A percentile compares a stretch with the other conserved stretches of the same genome.
Conservation (phyloP, 495 filamentous ascomycete species). For the Beverwykella pulmonaria region DNA sequence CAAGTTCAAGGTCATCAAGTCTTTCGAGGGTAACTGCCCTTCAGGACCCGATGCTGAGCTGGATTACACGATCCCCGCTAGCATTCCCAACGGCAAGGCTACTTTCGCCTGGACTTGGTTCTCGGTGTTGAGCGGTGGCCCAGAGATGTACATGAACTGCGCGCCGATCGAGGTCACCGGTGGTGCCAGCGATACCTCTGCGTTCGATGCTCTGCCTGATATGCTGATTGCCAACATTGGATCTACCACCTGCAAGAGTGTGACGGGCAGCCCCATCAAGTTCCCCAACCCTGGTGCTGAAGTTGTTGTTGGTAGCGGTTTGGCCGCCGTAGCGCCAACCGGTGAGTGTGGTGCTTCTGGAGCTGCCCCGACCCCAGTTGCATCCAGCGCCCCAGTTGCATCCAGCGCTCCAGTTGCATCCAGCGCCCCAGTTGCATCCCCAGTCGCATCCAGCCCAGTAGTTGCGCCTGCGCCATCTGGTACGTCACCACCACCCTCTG, state of each 20-base stretch:
- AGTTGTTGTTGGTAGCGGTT: constrained; percentile 6
- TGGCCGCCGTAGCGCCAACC: constrained; percentile 10
- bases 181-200: constrained; percentile 41
- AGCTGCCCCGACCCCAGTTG: neutral
- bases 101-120: constrained; percentile 65
- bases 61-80: constrained; percentile 59
- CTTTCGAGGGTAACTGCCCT: constrained; percentile 70
- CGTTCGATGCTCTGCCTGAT: constrained; percentile 51
- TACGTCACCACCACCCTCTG: constrained; percentile 3
- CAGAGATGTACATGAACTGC: constrained; percentile 67
- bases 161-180: constrained; percentile 57
- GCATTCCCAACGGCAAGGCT: constrained; percentile 58
- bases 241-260: constrained; percentile 27
- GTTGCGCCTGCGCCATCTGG: neutral
- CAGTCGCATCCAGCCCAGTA: neutral
- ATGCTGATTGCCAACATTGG: constrained; percentile 64
- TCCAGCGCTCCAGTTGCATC: neutral
- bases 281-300: constrained; percentile 37
- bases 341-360: constrained; percentile 31
- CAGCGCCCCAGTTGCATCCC: no score
- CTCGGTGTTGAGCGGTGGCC: constrained; percentile 54
- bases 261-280: constrained; percentile 11
- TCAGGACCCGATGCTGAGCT: constrained; percentile 45
- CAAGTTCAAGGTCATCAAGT: constrained; percentile 49
- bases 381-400: constrained; percentile 4